These are phyloP conservation scores for Fagopyrum homotropicum DNA, from an alignment of 148 eudicot genomes.

Conservation along the genomic window DNA sequence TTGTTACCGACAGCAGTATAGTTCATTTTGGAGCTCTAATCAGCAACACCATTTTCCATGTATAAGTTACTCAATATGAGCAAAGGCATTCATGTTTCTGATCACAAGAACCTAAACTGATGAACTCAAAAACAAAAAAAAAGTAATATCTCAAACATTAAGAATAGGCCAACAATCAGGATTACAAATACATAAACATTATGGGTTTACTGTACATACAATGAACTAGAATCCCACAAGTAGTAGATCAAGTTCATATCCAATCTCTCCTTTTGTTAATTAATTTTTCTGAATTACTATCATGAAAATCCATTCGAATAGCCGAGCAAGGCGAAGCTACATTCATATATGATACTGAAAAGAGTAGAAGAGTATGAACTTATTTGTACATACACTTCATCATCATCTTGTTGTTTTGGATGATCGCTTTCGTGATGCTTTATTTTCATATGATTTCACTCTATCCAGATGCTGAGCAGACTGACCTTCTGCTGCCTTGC, in stretches of 20 bases:
- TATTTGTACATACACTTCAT: not conserved
- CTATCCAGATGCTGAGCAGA: conserved; percentile 33
- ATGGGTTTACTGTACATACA: conserved; percentile 10
- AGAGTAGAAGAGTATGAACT: not conserved
- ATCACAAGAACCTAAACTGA: not conserved
- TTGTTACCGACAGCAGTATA: not conserved
- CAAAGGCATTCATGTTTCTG: not conserved
- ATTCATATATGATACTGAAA: not conserved
- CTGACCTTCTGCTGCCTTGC: conserved; percentile 25
- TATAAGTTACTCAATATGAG: not conserved
- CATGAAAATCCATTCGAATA: not conserved
- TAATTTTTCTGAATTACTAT: not conserved
- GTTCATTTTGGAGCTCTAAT: not conserved
- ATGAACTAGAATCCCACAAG: conserved; percentile 7
- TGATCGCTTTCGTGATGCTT: conserved; percentile 24
- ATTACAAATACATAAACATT: conserved; percentile 2
- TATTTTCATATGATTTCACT: conserved; percentile 52
- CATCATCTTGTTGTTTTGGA: not conserved
- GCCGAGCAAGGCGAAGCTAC: not conserved
- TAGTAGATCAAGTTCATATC: conserved; percentile 3
- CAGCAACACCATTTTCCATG: not conserved
- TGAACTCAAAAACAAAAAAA: not conserved
- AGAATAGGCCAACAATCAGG: not conserved
- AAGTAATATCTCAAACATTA: not conserved
- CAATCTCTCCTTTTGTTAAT: not conserved